Evolutionary conservation across 208 protist species (phyloP).

Genomic region (Vickermania spadyakhi): DNA sequence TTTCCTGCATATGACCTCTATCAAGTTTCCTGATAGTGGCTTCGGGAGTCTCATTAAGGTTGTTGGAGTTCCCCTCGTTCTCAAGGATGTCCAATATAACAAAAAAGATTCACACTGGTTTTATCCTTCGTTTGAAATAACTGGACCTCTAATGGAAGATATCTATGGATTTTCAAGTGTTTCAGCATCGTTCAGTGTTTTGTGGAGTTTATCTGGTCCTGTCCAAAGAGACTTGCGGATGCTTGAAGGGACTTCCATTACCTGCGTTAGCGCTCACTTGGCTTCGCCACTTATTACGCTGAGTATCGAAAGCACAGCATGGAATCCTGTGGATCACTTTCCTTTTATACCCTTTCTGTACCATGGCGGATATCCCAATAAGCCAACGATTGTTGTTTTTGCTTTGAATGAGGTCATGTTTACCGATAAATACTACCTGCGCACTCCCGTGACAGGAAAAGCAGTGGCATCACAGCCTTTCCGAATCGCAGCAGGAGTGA

Average conservation of each 20-base stretch:
- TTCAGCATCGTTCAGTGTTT: slow-evolving; percentile 37
- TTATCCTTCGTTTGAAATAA: slow-evolving; percentile 49
- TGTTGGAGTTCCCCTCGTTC: slow-evolving; percentile 29
- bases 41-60: slow-evolving; percentile 38
- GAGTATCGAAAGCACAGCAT: slow-evolving; percentile 26
- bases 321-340: slow-evolving; percentile 42
- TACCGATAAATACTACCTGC: slow-evolving; percentile 37
- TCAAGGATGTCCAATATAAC: slow-evolving; percentile 24
- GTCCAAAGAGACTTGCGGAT: slow-evolving; percentile 44
- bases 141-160: slow-evolving; percentile 28
- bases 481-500: slow-evolving; percentile 47
- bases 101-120: slow-evolving; percentile 52
- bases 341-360: slow-evolving; percentile 45
- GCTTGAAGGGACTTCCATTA: slow-evolving; percentile 15
- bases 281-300: slow-evolving; percentile 58
- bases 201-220: slow-evolving; percentile 64
- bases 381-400: slow-evolving; percentile 37
- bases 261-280: slow-evolving; percentile 51
- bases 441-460: slow-evolving; percentile 19
- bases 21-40: slow-evolving; percentile 12
- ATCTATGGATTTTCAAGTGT: slow-evolving; percentile 42
- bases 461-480: slow-evolving; percentile 33
- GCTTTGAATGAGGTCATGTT: slow-evolving; percentile 69
- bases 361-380: slow-evolving; percentile 25
- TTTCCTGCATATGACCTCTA: slow-evolving; percentile 15